Conservation (phyloP, 1,284 basidiomycete genomes). For the Sanghuangporus sanghuang region DNA sequence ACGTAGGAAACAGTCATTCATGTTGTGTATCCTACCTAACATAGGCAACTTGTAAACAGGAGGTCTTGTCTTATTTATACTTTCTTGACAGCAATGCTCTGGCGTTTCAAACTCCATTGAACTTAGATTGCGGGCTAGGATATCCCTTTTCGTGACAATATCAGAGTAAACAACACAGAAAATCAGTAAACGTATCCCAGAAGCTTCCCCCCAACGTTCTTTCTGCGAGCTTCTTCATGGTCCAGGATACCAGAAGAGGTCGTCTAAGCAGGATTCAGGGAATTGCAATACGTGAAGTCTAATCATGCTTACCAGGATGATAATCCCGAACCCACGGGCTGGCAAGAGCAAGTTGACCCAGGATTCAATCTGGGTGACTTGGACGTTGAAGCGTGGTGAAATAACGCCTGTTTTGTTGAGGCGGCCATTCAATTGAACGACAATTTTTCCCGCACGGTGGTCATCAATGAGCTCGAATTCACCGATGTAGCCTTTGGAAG, state of each 20-base stretch:
- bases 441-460: slow-evolving; percentile 98
- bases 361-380: slow-evolving; percentile 86
- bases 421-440: slow-evolving; percentile 96
- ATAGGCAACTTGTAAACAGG: too few species aligned
- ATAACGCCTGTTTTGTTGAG: slow-evolving; percentile 99
- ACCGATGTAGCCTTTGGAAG: slow-evolving; percentile 84
- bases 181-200: slow-evolving; percentile 75
- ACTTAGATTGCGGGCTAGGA: not conserved
- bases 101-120: not conserved
- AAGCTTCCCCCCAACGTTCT: slow-evolving; percentile 94
- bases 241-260: slow-evolving; percentile 99
- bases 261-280: slow-evolving; percentile 47
- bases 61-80: not conserved
- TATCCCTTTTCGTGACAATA: slow-evolving; percentile 1
- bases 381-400: slow-evolving; percentile 97
- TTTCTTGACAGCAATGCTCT: not conserved
- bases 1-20: not conserved
- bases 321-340: slow-evolving; percentile 93
- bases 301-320: slow-evolving; percentile 71
- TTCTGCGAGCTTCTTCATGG: slow-evolving; percentile 98
- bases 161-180: not conserved
- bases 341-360: slow-evolving; percentile 95
- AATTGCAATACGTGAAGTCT: not conserved
- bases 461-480: slow-evolving; percentile 99
- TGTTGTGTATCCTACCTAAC: not conserved